Evolutionary conservation across 108 stramenopile genomes (phyloP), one percentile per base, ranked within the genome.

Genomic region (Parietichytrium sp.): DNA sequence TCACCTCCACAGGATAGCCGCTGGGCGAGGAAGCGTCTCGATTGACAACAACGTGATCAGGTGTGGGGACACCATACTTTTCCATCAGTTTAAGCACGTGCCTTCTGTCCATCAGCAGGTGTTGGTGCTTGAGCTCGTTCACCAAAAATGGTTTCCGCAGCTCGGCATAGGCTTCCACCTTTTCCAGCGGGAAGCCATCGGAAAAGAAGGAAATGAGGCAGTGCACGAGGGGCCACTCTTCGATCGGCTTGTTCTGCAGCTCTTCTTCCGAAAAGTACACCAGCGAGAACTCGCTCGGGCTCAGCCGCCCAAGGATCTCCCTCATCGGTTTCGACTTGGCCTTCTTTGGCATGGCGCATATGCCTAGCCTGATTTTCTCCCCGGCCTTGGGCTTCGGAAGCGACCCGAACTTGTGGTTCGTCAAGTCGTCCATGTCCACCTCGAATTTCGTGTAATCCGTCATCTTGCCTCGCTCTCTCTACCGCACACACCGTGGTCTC

Each of bases 261-360:
- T 89, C 33, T 47, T 92, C 84, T 87, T 99, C 96, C 3, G 95
- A 95, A 85, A 99, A 99, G 47, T 95, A 92, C 20, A 95, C 91
- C 23, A 95, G 89, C 49, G 93, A 89, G 81, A 95, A 93, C 26
- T 84, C 47, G 12, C 47, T 81, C 23, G 88, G 3, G 16, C 94
- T 93, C n/a, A 99, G 83, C 31, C 96, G 87, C 29, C 84, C 85
- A 1, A 98, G 87, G 61, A 99, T 99, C 54, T 98, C 96, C 20
- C 87, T 91, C 98, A 99, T 99, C 55, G 97, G 96, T 20, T 80
- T 54, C 36, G 80, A 31, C 18, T 55, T 13, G 45, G 49, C 78
- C 48, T 87, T 89, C 54, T 87, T 99, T 79, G 96, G 96, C 93
- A 96, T 96, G 83, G 98, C 98, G 80, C 98, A 99, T 25, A 99